Conservation (phyloP, 129 eudicot species). For the Glebionis coronaria region DNA sequence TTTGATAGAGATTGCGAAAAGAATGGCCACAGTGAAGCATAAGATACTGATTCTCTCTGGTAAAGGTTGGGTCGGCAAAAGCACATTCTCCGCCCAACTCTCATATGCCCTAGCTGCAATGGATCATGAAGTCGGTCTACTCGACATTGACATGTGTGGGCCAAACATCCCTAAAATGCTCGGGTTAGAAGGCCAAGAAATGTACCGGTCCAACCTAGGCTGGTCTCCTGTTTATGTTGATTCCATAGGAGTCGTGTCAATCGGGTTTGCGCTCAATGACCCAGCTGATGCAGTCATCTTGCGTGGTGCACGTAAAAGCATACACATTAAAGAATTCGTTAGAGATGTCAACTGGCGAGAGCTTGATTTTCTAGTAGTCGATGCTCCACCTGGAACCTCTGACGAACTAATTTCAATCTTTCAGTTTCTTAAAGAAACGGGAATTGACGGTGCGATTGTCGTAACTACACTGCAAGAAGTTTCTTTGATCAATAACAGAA, state of each 20-base stretch:
- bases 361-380: conserved; percentile 80
- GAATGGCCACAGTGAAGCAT: conserved; percentile 94
- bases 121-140: conserved; percentile 87
- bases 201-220: conserved; percentile 77
- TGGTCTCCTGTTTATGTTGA: conserved; percentile 95
- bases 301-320: conserved; percentile 88
- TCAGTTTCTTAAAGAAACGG: conserved; percentile 74
- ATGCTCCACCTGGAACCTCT: conserved; percentile 95
- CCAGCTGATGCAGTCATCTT: conserved; percentile 85
- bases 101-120: conserved; percentile 73
- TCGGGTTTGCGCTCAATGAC: conserved; percentile 84
- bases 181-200: conserved; percentile 88
- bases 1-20: conserved; percentile 67
- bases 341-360: conserved; percentile 91
- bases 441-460: conserved; percentile 81
- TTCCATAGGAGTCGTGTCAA: conserved; percentile 93
- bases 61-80: conserved; percentile 94
- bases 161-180: conserved; percentile 98
- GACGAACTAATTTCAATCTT: conserved; percentile 85
- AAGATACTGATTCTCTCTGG: conserved; percentile 85
- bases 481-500: conserved; percentile 79
- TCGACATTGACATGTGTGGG: conserved; percentile 89
- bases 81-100: conserved; percentile 94
- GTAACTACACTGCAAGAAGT: conserved; percentile 95
- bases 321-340: conserved; percentile 71